phyloP scores from a whole-genome alignment of 441 rosid genomes.

The Erodium moschatum region DNA sequence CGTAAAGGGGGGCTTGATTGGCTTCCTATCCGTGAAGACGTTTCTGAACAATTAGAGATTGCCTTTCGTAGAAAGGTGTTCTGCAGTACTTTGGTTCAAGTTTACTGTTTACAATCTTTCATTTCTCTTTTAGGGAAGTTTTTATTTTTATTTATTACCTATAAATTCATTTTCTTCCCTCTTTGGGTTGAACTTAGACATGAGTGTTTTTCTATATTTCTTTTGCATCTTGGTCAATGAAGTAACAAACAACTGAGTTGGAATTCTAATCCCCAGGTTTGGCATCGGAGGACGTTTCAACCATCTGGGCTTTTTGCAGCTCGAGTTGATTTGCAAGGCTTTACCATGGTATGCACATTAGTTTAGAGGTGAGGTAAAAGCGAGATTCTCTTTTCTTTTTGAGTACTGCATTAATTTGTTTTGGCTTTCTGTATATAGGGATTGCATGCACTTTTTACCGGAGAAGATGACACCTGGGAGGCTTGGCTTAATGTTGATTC shows the following conservation, averaged over 20 bases:
- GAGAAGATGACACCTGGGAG: slow-evolving; percentile 97
- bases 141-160: not conserved
- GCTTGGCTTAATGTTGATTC: slow-evolving; percentile 86
- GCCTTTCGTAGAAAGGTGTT: slow-evolving; percentile 74
- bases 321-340: slow-evolving; percentile 87
- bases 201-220: not conserved
- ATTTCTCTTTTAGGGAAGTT: not conserved
- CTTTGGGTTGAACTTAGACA: slow-evolving; percentile 11
- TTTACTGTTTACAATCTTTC: not conserved
- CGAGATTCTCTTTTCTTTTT: slow-evolving; percentile 13
- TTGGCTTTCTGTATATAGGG: slow-evolving; percentile 43
- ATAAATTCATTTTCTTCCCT: slow-evolving; percentile 5
- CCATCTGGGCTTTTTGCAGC: slow-evolving; percentile 97
- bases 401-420: slow-evolving; percentile 17
- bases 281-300: slow-evolving; percentile 93
- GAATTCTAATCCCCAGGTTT: slow-evolving; percentile 47
- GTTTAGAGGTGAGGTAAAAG: not conserved
- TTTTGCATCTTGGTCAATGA: not conserved
- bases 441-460: slow-evolving; percentile 83
- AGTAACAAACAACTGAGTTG: slow-evolving; percentile 17
- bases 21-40: slow-evolving; percentile 92
- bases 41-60: slow-evolving; percentile 84
- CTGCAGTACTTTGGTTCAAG: slow-evolving; percentile 3
- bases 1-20: slow-evolving; percentile 72
- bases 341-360: slow-evolving; percentile 50